A percentile compares a stretch with the other conserved stretches of the same genome.
phyloP scores from a whole-genome alignment of 768 basidiomycete species.

The Tephrocybe sp. region DNA sequence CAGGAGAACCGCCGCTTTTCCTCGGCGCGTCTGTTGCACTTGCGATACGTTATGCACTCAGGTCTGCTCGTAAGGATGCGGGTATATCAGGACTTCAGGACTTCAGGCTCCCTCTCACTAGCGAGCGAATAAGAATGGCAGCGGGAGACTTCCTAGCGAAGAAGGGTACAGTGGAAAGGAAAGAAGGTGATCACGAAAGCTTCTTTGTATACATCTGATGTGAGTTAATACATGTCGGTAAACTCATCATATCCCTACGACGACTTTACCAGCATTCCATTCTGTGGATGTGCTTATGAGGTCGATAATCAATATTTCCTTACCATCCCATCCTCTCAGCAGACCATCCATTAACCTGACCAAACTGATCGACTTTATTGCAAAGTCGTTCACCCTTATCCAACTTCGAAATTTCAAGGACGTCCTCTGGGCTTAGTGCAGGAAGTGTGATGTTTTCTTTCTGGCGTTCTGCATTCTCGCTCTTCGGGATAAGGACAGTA shows the following conservation, averaged over 20 bases:
- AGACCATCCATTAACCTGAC: slow-evolving; percentile 36
- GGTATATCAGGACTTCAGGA: slow-evolving; percentile 15
- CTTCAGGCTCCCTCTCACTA: slow-evolving; percentile 12
- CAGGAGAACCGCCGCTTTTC: slow-evolving; percentile 16
- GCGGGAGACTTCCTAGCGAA: slow-evolving; percentile 14
- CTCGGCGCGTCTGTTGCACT: slow-evolving; percentile 15
- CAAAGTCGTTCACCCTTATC: slow-evolving; percentile 39
- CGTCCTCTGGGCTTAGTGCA: slow-evolving; percentile 35
- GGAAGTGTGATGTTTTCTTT: slow-evolving; percentile 46
- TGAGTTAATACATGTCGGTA: too few relatives aligned
- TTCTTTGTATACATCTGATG: slow-evolving; percentile 13
- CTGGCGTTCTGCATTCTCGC: slow-evolving; percentile 42
- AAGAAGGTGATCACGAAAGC: slow-evolving; percentile 6
- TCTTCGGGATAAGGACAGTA: slow-evolving; percentile 45
- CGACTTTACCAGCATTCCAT: too few relatives aligned
- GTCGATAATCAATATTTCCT: background rate
- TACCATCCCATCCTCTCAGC: slow-evolving; percentile 37
- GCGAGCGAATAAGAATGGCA: slow-evolving; percentile 15
- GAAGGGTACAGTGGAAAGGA: slow-evolving; percentile 12
- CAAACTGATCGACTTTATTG: slow-evolving; percentile 33
- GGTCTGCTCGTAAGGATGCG: slow-evolving; percentile 15
- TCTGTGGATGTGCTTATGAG: too few relatives aligned
- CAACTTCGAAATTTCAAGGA: slow-evolving; percentile 40
- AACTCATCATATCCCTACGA: too few relatives aligned
- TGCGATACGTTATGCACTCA: slow-evolving; percentile 14